Percentiles rank a stretch among this genome's conserved stretches.
Evolutionary conservation across 306 rosid genomes (phyloP).

Genomic region (Ziziphus jujuba): DNA sequence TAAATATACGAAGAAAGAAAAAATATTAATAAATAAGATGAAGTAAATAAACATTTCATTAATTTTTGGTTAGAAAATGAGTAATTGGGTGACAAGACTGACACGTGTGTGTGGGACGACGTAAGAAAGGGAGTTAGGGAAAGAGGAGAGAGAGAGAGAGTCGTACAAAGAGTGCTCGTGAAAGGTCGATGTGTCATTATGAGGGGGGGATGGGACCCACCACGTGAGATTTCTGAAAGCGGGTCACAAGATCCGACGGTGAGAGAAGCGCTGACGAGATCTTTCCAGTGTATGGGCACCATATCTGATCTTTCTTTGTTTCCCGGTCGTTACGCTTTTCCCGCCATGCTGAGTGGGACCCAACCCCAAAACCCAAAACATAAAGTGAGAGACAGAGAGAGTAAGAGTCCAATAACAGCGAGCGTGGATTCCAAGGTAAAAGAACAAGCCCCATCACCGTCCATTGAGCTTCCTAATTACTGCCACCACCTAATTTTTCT

Average conservation of each 20-base stretch:
- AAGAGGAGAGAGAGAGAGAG: not conserved
- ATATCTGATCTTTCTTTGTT: not conserved
- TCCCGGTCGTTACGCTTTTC: constrained; percentile 36
- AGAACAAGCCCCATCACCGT: constrained; percentile 29
- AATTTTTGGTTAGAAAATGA: too few species aligned
- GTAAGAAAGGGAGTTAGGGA: not conserved
- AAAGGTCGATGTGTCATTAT: constrained; percentile 27
- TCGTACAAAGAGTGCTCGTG: constrained; percentile 1
- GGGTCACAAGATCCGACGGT: constrained; percentile 22
- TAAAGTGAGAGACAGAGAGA: too few species aligned
- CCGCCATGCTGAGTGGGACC: constrained; percentile 31
- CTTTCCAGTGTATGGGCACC: constrained; percentile 18
- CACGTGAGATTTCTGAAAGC: constrained; percentile 27
- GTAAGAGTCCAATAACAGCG: too few species aligned
- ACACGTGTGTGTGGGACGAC: not conserved
- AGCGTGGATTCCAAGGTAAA: constrained; percentile 32
- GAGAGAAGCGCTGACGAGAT: constrained; percentile 13
- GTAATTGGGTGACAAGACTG: not conserved
- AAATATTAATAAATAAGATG: too few species aligned
- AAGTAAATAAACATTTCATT: too few species aligned
- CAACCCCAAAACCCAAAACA: not conserved
- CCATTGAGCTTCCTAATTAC: constrained; percentile 26
- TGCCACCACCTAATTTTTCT: constrained; percentile 23
- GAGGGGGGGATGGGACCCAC: constrained; percentile 18
- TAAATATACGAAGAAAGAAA: too few species aligned